Evolutionary conservation across 352 stramenopile genomes (phyloP), one percentile per base, ranked within the genome.

Genomic region (Paralagenidium karlingii): DNA sequence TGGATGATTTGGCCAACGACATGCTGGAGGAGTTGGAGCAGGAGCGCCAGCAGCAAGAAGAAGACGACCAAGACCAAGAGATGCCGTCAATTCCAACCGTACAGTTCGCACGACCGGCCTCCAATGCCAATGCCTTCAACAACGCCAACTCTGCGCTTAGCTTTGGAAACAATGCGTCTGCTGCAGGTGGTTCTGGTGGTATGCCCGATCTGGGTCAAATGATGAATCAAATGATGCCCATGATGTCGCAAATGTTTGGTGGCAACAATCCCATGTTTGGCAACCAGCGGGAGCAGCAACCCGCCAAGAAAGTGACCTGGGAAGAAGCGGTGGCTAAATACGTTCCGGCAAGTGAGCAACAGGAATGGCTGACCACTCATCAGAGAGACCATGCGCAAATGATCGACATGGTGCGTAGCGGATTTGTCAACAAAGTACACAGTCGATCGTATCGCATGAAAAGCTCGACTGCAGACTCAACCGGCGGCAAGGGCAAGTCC

Each of bases 151-250:
- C 58, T 68, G 24, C 63, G 59, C 37, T 60, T 65, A 10, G 48
- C 36, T 24, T 38, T 43, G 10, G 21, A 29, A 2, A n/a, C 38
- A 9, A 8, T 13, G 43, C 42, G n/a, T 20, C 24, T 15, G 13
- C 24, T 38, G 16, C 19, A 1, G 44, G 30, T 18, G 33, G 21
- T 42, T 27, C 28, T 12, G 43, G 28, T 18, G 41, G 30, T 18
- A 74, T 81, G 71, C 70, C 69, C 5, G 68, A 89, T 37, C 43
- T 89, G 22, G 46, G 70, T 42, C 66, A 83, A 40, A 86, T 89
- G 71, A 85, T 89, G 71, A 68, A 61, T 15, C 71, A 89, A 45
- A 89, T 89, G 76, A 88, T 88, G 74, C 74, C 70, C 16, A 83
- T 88, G 74, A 83, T 84, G 70, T 82, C 68, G 24, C 69, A 83